A percentile compares a stretch with the other conserved stretches of the same genome.
Conservation (phyloP, 2,329 filamentous ascomycete species). For the Scedosporium minutisporum region DNA sequence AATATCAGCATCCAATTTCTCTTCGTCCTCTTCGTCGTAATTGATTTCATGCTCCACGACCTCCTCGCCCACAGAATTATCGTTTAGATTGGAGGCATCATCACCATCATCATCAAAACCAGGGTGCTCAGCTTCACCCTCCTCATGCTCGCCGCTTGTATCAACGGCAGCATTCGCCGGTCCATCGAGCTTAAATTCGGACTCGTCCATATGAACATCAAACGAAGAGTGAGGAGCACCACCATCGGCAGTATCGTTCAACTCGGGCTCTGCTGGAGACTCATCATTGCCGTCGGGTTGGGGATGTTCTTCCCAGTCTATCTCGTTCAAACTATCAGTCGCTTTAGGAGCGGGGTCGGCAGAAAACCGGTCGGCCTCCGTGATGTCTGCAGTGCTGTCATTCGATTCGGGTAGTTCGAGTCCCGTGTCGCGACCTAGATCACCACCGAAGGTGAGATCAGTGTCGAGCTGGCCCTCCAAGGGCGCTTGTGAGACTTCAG, state of each 20-base stretch:
- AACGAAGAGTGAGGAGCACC: slow-evolving; percentile 6
- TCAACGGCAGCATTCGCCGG: slow-evolving; percentile 8
- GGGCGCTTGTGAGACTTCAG: slow-evolving; percentile 13
- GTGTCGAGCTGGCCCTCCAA: slow-evolving; percentile 18
- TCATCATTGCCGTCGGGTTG: background rate
- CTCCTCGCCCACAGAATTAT: background rate
- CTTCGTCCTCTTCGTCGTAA: slow-evolving; percentile 11
- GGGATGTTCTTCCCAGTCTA: slow-evolving; percentile 11
- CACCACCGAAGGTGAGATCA: slow-evolving; percentile 29
- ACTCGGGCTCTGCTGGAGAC: slow-evolving; percentile 11
- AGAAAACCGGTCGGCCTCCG: background rate
- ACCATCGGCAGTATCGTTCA: slow-evolving; percentile 13
- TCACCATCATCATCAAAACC: background rate
- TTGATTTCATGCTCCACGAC: slow-evolving; percentile 11
- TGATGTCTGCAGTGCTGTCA: background rate
- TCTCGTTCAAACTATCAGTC: slow-evolving; percentile 6
- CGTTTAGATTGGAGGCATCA: background rate
- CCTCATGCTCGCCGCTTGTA: background rate
- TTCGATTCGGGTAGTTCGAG: background rate
- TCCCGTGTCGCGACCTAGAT: slow-evolving; percentile 3
- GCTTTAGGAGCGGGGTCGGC: background rate
- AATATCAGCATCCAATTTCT: slow-evolving; percentile 1
- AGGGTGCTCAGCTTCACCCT: background rate
- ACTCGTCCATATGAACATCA: slow-evolving; percentile 16
- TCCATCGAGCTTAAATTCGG: slow-evolving; percentile 20